Percentiles rank a stretch among this genome's conserved stretches.
Evolutionary conservation across 2,329 filamentous ascomycete species (phyloP).

Genomic region (Scytalidium lignicola): DNA sequence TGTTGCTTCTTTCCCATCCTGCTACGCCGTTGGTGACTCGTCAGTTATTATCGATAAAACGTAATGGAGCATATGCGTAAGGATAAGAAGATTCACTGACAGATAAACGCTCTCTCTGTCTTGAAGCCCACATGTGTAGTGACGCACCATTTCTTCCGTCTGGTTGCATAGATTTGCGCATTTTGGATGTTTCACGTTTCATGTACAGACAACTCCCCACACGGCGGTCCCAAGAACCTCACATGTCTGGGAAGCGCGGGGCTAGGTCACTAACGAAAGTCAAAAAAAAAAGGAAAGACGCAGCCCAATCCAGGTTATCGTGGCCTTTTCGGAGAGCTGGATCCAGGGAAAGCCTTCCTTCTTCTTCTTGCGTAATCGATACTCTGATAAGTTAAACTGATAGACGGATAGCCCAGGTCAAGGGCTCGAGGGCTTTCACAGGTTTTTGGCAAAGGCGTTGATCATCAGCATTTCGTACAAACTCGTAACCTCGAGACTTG

Average conservation of each 20-base stretch:
- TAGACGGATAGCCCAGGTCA: background rate
- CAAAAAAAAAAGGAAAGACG: background rate
- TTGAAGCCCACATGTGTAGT: no score
- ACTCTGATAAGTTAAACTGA: background rate
- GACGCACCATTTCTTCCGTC: background rate
- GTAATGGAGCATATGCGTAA: background rate
- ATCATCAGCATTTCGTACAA: no score
- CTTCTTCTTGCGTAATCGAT: background rate
- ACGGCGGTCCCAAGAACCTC: background rate
- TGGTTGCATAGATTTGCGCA: background rate
- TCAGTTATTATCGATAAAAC: background rate
- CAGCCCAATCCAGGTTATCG: background rate
- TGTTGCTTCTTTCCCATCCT: background rate
- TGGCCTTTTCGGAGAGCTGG: background rate
- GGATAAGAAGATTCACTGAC: background rate
- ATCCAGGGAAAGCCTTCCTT: background rate
- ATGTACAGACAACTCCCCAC: background rate
- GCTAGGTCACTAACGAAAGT: background rate
- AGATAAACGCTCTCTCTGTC: background rate
- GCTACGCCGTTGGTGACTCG: background rate
- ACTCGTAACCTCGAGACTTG: background rate
- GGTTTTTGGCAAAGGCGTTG: no score
- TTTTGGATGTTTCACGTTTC: background rate
- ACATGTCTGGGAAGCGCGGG: background rate
- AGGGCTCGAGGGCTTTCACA: background rate